phyloP scores from a whole-genome alignment of 257 asterid genomes.

The Salvia rosmarinus region DNA sequence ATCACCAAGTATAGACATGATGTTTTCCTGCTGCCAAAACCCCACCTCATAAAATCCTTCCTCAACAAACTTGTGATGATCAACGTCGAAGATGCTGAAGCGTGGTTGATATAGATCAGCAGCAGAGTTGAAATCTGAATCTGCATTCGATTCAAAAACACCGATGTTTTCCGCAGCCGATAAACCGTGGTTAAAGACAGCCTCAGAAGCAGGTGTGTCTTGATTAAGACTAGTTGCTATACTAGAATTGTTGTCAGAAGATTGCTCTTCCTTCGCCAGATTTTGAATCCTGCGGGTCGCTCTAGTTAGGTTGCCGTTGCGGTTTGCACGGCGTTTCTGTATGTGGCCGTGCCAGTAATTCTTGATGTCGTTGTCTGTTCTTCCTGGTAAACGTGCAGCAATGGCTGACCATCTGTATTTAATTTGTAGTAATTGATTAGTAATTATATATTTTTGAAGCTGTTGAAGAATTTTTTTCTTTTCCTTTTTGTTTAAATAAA shows the following conservation, averaged over 20 bases:
- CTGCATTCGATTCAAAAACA: neutral
- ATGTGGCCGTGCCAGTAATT: conserved; percentile 58
- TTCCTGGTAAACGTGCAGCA: conserved; percentile 48
- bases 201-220: neutral
- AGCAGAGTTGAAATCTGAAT: neutral
- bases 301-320: neutral
- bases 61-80: neutral
- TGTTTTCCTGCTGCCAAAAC: neutral
- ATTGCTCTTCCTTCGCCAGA: neutral
- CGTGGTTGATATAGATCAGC: neutral
- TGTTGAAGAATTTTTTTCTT: too few species aligned
- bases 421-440: neutral
- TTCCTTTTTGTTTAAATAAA: neutral
- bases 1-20: neutral
- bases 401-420: conserved; percentile 54
- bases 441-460: too few species aligned
- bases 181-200: neutral
- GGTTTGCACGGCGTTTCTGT: conserved; percentile 29
- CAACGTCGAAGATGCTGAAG: too few species aligned
- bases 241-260: neutral
- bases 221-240: neutral
- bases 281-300: neutral
- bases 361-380: conserved; percentile 60
- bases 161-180: neutral
- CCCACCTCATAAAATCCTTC: neutral